Percentiles rank a stretch among this genome's conserved stretches.
phyloP scores from a whole-genome alignment of 164 flowering plant genomes.

The Tinospora cordifolia region DNA sequence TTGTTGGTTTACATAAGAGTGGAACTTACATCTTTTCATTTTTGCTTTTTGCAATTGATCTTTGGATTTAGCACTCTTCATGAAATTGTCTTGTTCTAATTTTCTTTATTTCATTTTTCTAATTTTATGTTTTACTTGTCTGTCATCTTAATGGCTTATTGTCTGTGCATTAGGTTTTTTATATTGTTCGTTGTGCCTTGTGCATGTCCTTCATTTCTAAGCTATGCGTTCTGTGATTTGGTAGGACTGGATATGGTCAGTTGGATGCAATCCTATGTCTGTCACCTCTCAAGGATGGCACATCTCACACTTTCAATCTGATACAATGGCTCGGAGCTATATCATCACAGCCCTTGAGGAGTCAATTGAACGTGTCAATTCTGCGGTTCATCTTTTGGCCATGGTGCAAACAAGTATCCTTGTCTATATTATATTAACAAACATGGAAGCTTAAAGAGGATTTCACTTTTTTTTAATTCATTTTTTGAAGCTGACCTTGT shows the following conservation, averaged over 20 bases:
- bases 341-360: constrained; percentile 85
- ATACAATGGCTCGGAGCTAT: constrained; percentile 90
- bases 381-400: constrained; percentile 65
- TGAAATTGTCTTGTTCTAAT: not conserved
- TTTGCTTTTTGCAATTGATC: not conserved
- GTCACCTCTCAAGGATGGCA: constrained; percentile 90
- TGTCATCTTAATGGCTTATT: not conserved
- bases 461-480: not conserved
- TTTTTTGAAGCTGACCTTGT: not conserved
- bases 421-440: constrained; percentile 2
- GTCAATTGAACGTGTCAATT: constrained; percentile 73
- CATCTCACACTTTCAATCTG: constrained; percentile 75
- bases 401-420: constrained; percentile 96
- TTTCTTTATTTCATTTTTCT: not conserved
- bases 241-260: constrained; percentile 98
- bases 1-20: not conserved
- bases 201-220: constrained; percentile 5
- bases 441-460: not conserved
- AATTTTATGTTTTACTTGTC: too few relatives aligned
- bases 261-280: constrained; percentile 84
- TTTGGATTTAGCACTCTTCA: not conserved
- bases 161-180: not conserved
- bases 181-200: not conserved
- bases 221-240: constrained; percentile 13
- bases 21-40: not conserved